A percentile compares a stretch with the other conserved stretches of the same genome.
These are phyloP conservation scores for Nyctanthes arbortristis DNA, from an alignment of 257 asterid species.

Conservation along the genomic window DNA sequence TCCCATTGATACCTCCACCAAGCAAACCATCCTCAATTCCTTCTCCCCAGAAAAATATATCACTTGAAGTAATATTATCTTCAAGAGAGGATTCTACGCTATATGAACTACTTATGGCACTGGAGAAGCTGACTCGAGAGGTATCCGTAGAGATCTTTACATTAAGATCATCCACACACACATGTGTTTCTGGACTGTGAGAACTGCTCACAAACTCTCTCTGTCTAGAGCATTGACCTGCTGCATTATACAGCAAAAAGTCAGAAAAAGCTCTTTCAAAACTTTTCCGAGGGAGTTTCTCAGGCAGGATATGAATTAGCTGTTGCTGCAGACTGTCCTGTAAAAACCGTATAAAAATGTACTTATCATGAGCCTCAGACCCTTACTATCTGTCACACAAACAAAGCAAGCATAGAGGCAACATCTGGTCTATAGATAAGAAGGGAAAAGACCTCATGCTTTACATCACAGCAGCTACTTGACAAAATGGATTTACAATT, in stretches of 20 bases:
- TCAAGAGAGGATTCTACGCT: constrained; percentile 54
- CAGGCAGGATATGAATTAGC: constrained; percentile 29
- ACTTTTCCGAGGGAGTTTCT: constrained; percentile 50
- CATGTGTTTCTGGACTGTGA: constrained; percentile 40
- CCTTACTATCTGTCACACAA: not conserved
- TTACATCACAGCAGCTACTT: constrained; percentile 38
- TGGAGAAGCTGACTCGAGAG: constrained; percentile 48
- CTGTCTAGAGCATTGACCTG: constrained; percentile 38
- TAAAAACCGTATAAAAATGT: constrained; percentile 18
- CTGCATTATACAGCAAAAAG: constrained; percentile 33
- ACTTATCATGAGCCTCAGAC: constrained; percentile 10
- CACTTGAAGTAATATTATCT: constrained; percentile 44
- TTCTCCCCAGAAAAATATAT: constrained; percentile 71
- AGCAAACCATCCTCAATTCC: constrained; percentile 57
- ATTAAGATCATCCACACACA: constrained; percentile 24
- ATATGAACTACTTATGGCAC: constrained; percentile 57
- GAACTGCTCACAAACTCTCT: constrained; percentile 39
- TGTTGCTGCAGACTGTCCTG: constrained; percentile 45
- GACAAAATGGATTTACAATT: constrained; percentile 41
- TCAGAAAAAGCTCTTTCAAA: constrained; percentile 67
- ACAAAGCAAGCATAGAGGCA: constrained; percentile 14
- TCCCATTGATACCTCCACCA: constrained; percentile 41
- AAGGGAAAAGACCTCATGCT: constrained; percentile 52
- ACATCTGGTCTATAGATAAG: constrained; percentile 12
- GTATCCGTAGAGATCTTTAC: constrained; percentile 49